These are phyloP conservation scores for Alternaria arborescens DNA, from an alignment of 2,329 filamentous ascomycete species.

Conservation along the genomic window DNA sequence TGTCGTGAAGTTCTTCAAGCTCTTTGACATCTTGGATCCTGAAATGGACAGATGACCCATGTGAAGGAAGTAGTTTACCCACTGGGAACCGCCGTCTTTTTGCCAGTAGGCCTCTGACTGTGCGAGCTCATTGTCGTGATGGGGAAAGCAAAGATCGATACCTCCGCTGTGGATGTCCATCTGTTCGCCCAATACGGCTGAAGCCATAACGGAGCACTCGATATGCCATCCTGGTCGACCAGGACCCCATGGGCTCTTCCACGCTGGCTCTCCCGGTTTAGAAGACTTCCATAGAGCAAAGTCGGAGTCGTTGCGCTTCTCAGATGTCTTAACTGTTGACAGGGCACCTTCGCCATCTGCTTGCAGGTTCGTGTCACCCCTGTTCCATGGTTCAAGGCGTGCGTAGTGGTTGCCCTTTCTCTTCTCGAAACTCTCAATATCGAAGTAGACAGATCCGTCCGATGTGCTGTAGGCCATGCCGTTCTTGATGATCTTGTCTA, in stretches of 20 bases:
- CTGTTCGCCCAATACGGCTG: slow-evolving; percentile 79
- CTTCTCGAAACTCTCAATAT: slow-evolving; percentile 85
- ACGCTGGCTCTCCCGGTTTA: slow-evolving; percentile 90
- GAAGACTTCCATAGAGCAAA: slow-evolving; percentile 95
- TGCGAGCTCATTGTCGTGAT: slow-evolving; percentile 81
- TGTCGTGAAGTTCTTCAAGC: slow-evolving; percentile 93
- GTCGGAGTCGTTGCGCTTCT: slow-evolving; percentile 80
- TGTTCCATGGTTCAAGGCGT: slow-evolving; percentile 82
- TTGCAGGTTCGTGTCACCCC: slow-evolving; percentile 81
- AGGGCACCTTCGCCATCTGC: slow-evolving; percentile 91
- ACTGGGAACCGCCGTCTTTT: slow-evolving; percentile 63
- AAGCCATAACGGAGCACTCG: slow-evolving; percentile 96
- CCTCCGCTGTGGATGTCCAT: slow-evolving; percentile 96
- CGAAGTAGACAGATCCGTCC: slow-evolving; percentile 93
- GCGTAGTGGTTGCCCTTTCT: slow-evolving; percentile 82
- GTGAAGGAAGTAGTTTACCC: slow-evolving; percentile 96
- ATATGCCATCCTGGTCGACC: slow-evolving; percentile 96
- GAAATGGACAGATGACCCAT: slow-evolving; percentile 92
- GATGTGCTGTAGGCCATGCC: slow-evolving; percentile 79
- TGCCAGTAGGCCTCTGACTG: slow-evolving; percentile 87
- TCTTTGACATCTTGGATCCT: slow-evolving; percentile 96
- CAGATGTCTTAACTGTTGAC: slow-evolving; percentile 60
- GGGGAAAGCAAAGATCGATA: slow-evolving; percentile 87
- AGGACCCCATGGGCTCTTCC: slow-evolving; percentile 86
- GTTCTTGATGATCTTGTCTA: slow-evolving; percentile 82